A percentile compares a stretch with the other conserved stretches of the same genome.
These are phyloP conservation scores for Fusarium xyrophilum DNA, from an alignment of 2,329 filamentous ascomycete genomes.

Conservation along the genomic window DNA sequence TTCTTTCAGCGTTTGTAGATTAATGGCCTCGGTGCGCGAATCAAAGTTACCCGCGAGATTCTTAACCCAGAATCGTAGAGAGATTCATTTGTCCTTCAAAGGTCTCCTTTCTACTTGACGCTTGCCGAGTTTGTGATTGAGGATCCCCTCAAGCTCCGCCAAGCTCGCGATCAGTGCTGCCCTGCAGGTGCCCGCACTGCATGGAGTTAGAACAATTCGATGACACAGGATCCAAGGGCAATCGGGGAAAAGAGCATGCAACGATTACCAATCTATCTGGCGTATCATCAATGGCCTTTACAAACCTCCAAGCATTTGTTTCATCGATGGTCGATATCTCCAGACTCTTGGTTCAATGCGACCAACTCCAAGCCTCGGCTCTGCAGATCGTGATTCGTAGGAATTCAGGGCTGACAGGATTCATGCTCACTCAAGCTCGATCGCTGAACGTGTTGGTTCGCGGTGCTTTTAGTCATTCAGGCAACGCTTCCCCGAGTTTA, in stretches of 20 bases:
- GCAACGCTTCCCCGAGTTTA: not conserved
- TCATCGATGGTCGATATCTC: not conserved
- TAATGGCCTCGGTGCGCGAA: not conserved
- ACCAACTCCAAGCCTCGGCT: not conserved
- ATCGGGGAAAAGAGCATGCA: not conserved
- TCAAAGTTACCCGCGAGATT: not conserved
- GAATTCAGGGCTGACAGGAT: not conserved
- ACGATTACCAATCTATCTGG: not conserved
- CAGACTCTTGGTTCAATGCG: too few species aligned
- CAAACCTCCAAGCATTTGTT: fast-evolving
- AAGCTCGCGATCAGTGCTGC: not conserved
- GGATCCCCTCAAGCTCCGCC: too few species aligned
- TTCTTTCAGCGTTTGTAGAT: not conserved
- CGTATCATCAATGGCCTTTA: not conserved
- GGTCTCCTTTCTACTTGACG: not conserved
- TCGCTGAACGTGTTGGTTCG: not conserved
- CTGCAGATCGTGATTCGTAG: not conserved
- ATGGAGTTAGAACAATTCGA: not conserved
- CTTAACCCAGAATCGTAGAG: fast-evolving
- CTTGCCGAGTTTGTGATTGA: not conserved
- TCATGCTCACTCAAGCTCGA: not conserved
- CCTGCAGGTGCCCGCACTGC: too few species aligned
- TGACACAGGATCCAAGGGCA: not conserved
- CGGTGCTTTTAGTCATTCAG: not conserved
- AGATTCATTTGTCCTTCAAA: fast-evolving